These are phyloP conservation scores for Globisporangium acanthophoron DNA, from an alignment of 352 stramenopile species.

Conservation along the genomic window DNA sequence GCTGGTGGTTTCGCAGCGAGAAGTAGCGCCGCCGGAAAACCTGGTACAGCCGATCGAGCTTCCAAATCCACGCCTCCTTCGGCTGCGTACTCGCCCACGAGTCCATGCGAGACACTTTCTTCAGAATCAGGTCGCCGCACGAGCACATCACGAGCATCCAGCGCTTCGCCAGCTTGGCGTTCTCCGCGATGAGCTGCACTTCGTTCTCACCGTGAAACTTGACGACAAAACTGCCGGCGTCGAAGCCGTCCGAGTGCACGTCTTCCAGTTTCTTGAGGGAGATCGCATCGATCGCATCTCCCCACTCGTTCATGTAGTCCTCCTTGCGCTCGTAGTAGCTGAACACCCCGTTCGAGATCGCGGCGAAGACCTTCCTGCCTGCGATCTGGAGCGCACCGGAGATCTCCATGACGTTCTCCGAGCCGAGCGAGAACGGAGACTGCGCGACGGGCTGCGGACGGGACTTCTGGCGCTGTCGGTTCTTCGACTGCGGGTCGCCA, in stretches of 20 bases:
- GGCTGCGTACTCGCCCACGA: conserved; percentile 72
- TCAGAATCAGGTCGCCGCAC: conserved; percentile 68
- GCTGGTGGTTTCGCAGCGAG: conserved; percentile 77
- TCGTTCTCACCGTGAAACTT: conserved; percentile 68
- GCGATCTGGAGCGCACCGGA: conserved; percentile 42
- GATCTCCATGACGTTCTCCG: conserved; percentile 16
- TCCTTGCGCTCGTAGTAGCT: conserved; percentile 83
- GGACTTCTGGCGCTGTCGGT: conserved; percentile 6
- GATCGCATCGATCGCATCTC: conserved; percentile 77
- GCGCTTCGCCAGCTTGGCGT: conserved; percentile 55
- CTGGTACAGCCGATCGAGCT: conserved; percentile 82
- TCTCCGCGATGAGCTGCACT: conserved; percentile 69
- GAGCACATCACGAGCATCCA: conserved; percentile 90
- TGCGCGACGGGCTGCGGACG: conserved; percentile 11
- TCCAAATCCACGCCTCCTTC: conserved; percentile 86
- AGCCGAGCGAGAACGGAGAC: conserved; percentile 16
- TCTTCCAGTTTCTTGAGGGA: conserved; percentile 71
- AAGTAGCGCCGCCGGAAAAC: conserved; percentile 80
- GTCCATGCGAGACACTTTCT: conserved; percentile 57
- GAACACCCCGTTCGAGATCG: conserved; percentile 81
- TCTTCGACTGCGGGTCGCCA: neutral
- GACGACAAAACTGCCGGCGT: conserved; percentile 71
- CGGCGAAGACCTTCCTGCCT: conserved; percentile 55
- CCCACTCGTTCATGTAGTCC: conserved; percentile 81
- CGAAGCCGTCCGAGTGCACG: conserved; percentile 69